Percentiles rank a stretch among this genome's conserved stretches.
Evolutionary conservation across 768 basidiomycete species (phyloP).

Genomic region (Pisolithus microcarpus): DNA sequence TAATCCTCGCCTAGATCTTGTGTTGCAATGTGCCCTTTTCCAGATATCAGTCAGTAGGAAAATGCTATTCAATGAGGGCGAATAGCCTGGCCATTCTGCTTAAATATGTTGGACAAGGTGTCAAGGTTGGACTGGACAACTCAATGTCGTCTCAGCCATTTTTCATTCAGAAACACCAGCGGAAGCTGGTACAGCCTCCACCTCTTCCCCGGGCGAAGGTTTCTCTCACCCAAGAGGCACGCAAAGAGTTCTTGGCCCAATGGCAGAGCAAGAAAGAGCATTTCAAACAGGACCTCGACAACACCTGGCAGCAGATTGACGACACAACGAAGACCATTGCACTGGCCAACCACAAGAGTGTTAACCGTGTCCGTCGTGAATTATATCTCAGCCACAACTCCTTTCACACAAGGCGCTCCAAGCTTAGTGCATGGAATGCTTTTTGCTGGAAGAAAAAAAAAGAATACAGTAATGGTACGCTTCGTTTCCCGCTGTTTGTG

Average conservation of each 20-base stretch:
- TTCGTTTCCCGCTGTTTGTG: too few species aligned
- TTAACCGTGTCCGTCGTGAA: constrained; percentile 1
- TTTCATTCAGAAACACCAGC: too few species aligned
- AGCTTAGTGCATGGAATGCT: too few species aligned
- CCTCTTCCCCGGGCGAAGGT: too few species aligned
- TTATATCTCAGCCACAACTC: constrained; percentile 1
- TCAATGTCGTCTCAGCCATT: too few species aligned
- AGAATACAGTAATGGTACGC: neutral
- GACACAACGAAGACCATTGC: neutral
- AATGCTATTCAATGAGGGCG: too few species aligned
- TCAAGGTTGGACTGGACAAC: too few species aligned
- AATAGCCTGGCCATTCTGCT: too few species aligned
- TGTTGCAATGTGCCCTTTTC: neutral
- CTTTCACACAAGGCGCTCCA: too few species aligned
- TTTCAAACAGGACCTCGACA: constrained; percentile 4
- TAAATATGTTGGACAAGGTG: too few species aligned
- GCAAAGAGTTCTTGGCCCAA: neutral
- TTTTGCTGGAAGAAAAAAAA: constrained; percentile 6
- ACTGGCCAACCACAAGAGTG: constrained; percentile 3
- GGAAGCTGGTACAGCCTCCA: too few species aligned
- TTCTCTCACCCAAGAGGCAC: constrained; percentile 6
- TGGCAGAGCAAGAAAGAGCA: neutral
- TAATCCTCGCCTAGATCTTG: neutral
- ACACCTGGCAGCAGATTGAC: constrained; percentile 5
- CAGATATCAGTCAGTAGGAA: too few species aligned